Evolutionary conservation across 371 early-diverging fungal genomes (phyloP), one percentile per base, ranked within the genome.

Genomic region (Nematocida sp.): DNA sequence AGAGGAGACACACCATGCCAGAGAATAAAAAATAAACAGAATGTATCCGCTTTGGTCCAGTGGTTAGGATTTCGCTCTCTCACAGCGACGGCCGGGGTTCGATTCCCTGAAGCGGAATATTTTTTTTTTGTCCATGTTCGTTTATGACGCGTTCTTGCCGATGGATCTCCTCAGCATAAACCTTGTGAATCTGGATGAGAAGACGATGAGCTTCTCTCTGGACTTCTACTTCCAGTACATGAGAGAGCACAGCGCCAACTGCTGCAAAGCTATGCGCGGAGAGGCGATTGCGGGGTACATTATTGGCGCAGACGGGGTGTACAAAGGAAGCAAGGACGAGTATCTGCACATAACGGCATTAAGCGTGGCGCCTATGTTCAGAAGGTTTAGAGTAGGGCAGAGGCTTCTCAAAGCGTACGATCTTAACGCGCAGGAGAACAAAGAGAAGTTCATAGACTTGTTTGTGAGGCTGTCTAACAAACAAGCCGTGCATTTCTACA

Each of bases 331-430:
- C 4, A 64, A 67, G 23, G 45, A 41, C 0, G 91, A 46, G 56
- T 95, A 94, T 94, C 93, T 93, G 0, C 99, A 98, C 81, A 93
- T 96, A 48, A 93, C 95, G 2, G 96, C 96, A 3, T 85, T 98
- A 36, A 94, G 94, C 1, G 92, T 96, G 0, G 89, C 92, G 0
- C 94, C 95, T n/a, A 89, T 90, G 76, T 92, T 88, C 79, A 88
- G 99, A 53, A 88, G 93, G 15, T 81, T 91, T 62, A 91, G 92
- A 0, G 86, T 96, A 1, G 99, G 93, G 0, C 86, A 87, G 41
- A 85, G 86, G 27, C 87, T 96, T 81, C 93, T 98, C 94, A 80
- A 87, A 25, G 79, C 91, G 3, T 83, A 96, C 40, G 96, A 95
- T 79, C 13, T 75, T 2, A 78, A 75, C 46, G 76, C 76, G 4